A percentile compares a stretch with the other conserved stretches of the same genome.
phyloP scores from a whole-genome alignment of 495 filamentous ascomycete species.

The Hapsidospora chrysogenum region DNA sequence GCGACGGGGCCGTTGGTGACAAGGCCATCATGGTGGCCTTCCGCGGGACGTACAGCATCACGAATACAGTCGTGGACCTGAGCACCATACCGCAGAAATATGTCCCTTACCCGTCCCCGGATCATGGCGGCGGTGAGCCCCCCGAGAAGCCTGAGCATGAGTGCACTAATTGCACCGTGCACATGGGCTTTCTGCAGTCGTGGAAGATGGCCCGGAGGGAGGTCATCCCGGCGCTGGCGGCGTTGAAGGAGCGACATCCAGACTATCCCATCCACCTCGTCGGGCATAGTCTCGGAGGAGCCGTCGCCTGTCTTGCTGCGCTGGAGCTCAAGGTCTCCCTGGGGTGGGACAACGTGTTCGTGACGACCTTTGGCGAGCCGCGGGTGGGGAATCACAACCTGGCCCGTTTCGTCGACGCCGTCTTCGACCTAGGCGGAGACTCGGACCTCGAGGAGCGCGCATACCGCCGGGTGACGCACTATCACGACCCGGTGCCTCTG shows the following conservation, averaged over 20 bases:
- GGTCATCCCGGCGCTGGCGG: conserved; percentile 42
- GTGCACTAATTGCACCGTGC: conserved; percentile 79
- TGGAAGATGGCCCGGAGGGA: conserved; percentile 56
- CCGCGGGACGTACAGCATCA: conserved; percentile 81
- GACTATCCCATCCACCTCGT: conserved; percentile 60
- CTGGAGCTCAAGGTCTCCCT: conserved; percentile 44
- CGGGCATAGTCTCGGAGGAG: conserved; percentile 85
- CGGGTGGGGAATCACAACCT: conserved; percentile 63
- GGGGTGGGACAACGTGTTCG: conserved; percentile 44
- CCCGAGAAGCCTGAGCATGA: conserved; percentile 14
- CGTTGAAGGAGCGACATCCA: conserved; percentile 40
- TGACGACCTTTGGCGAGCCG: conserved; percentile 92
- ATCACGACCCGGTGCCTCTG: conserved; percentile 75
- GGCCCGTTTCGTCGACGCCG: conserved; percentile 45
- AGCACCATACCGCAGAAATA: conserved; percentile 81
- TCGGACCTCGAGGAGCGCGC: conserved; percentile 11
- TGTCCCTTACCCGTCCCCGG: conserved; percentile 55
- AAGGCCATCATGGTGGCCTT: conserved; percentile 71
- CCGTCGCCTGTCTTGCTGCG: conserved; percentile 73
- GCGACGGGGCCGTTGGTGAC: neutral
- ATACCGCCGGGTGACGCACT: conserved; percentile 73
- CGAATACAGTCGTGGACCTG: conserved; percentile 79
- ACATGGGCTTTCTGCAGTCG: conserved; percentile 71
- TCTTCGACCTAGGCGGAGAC: conserved; percentile 35
- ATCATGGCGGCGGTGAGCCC: conserved; percentile 17